Evolutionary conservation across 176 grass and related monocot genomes (phyloP).

Genomic region (Ampelocalamus luodianensis): DNA sequence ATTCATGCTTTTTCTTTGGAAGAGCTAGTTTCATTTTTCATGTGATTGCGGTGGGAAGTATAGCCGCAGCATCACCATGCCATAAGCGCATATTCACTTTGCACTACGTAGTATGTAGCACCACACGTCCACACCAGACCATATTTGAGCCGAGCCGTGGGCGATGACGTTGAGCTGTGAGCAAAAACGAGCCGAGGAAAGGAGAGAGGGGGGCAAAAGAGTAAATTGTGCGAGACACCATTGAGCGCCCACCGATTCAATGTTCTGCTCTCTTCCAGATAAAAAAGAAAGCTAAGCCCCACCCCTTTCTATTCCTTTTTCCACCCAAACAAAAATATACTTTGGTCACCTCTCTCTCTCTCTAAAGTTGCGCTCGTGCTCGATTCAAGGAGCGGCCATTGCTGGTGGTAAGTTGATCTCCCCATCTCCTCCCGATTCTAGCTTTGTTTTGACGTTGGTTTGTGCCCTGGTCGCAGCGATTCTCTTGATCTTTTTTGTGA

Average conservation of each 20-base stretch:
- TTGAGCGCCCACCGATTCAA: neutral
- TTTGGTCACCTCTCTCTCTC: neutral
- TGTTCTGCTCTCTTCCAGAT: conserved; percentile 12
- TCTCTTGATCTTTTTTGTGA: neutral
- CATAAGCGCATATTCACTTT: too few relatives aligned
- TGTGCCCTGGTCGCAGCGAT: neutral
- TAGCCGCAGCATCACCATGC: too few relatives aligned
- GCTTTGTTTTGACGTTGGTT: neutral
- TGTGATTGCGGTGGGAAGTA: too few relatives aligned
- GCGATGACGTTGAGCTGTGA: too few relatives aligned
- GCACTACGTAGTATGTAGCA: too few relatives aligned
- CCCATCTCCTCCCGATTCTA: neutral
- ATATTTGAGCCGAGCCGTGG: too few relatives aligned
- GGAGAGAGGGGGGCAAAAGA: neutral
- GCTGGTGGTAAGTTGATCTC: conserved; percentile 25
- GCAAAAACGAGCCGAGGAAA: too few relatives aligned
- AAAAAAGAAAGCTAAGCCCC: conserved; percentile 6
- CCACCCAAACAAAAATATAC: conserved; percentile 19
- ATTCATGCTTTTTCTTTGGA: too few relatives aligned
- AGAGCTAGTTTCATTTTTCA: too few relatives aligned
- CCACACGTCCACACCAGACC: too few relatives aligned
- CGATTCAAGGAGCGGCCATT: conserved; percentile 36
- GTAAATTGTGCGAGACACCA: neutral
- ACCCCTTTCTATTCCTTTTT: neutral
- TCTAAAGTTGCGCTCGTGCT: conserved; percentile 30